These are phyloP conservation scores for Prinsepia uniflora DNA, from an alignment of 306 rosid genomes.

Conservation along the genomic window DNA sequence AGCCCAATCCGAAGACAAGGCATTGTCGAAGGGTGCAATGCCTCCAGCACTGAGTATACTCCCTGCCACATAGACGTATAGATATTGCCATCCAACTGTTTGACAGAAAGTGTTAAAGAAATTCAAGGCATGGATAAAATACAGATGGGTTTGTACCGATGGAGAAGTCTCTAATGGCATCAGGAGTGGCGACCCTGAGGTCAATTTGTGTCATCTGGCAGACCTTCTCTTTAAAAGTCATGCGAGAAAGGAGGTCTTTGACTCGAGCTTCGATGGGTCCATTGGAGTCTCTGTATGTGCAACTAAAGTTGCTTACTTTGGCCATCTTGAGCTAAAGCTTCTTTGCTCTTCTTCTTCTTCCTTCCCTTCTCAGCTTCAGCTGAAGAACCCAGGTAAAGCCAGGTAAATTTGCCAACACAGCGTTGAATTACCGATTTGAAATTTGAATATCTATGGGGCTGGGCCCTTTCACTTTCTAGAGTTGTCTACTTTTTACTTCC, in stretches of 20 bases:
- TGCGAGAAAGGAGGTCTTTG: conserved; percentile 70
- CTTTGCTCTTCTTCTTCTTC: background rate
- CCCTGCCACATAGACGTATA: conserved; percentile 31
- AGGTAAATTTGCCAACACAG: background rate
- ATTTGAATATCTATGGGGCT: no score
- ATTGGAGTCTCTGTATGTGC: conserved; percentile 45
- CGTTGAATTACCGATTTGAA: background rate
- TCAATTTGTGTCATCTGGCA: conserved; percentile 87
- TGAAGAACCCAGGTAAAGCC: background rate
- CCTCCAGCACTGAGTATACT: conserved; percentile 64
- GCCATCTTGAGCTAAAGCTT: background rate
- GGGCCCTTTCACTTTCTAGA: no score
- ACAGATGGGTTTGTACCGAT: conserved; percentile 37
- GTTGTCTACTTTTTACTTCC: no score
- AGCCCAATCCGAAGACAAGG: conserved; percentile 60
- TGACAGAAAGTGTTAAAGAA: background rate
- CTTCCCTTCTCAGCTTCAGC: background rate
- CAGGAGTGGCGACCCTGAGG: conserved; percentile 50
- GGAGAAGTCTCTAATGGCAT: conserved; percentile 40
- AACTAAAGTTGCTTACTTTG: conserved; percentile 29
- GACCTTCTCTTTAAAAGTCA: conserved; percentile 72
- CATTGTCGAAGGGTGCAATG: conserved; percentile 47
- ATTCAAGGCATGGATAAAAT: background rate
- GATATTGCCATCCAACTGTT: background rate
- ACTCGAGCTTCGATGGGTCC: conserved; percentile 67